Percentiles rank a stretch among this genome's conserved stretches.
These are phyloP conservation scores for Endothia cerciana DNA, from an alignment of 2,329 filamentous ascomycete species.

Conservation along the genomic window DNA sequence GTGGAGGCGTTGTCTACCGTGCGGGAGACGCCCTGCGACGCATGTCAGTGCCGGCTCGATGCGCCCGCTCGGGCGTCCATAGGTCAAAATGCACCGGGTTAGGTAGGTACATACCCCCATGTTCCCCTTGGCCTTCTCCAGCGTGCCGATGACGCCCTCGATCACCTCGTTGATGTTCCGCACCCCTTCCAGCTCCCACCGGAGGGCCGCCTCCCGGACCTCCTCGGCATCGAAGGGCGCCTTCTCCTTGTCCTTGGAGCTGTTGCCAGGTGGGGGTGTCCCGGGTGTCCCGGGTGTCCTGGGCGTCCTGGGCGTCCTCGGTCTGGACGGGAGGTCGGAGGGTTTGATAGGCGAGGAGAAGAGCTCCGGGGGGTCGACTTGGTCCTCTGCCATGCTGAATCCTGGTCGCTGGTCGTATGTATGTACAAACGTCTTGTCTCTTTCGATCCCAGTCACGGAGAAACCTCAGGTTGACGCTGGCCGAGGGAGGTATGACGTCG, in stretches of 20 bases:
- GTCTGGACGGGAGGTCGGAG: conserved; percentile 37
- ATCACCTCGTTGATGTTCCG: conserved; percentile 87
- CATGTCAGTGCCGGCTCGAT: background rate
- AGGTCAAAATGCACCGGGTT: background rate
- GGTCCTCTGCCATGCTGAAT: conserved; percentile 47
- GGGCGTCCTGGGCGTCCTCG: conserved; percentile 46
- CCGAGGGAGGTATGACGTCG: background rate
- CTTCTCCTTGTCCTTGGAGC: conserved; percentile 39
- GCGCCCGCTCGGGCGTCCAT: background rate
- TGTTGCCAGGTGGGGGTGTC: conserved; percentile 21
- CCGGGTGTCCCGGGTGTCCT: conserved; percentile 44
- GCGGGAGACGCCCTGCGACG: conserved; percentile 67
- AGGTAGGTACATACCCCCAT: conserved; percentile 64
- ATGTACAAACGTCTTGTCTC: background rate
- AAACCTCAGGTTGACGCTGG: background rate
- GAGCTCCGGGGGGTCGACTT: conserved; percentile 50
- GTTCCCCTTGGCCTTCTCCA: conserved; percentile 74
- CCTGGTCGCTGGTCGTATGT: background rate
- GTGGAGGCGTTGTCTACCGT: conserved; percentile 88
- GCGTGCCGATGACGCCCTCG: conserved; percentile 73
- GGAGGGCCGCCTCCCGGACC: conserved; percentile 73
- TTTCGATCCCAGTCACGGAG: background rate
- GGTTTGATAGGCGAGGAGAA: conserved; percentile 38
- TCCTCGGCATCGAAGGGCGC: conserved; percentile 64
- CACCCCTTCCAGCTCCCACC: conserved; percentile 79